Evolutionary conservation across 2,329 filamentous ascomycete genomes (phyloP), one percentile per base, ranked within the genome.

Genomic region (Colletotrichum destructivum): DNA sequence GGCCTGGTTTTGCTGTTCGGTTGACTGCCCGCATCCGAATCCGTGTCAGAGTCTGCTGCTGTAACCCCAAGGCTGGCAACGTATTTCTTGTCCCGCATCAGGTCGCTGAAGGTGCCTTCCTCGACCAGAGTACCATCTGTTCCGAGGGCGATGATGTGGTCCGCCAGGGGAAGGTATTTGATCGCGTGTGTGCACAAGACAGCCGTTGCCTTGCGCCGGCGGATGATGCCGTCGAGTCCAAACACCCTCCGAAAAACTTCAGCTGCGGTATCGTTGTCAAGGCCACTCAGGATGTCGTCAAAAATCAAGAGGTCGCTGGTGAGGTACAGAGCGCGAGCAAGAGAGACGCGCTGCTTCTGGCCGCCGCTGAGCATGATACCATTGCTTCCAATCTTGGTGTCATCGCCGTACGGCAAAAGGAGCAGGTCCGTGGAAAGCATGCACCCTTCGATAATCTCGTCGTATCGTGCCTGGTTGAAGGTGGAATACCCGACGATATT

Each of bases 141-240:
- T 0, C 81, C 81, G 0, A 89, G 80, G 0, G 83, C 84, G 49
- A 89, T 82, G 9, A 89, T 83, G 44, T 86, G 82, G 55, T 89
- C 84, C 66, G 79, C 84, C 46, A 75, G 74, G 0, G 80, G 78
- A 4, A 84, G 64, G 56, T 79, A 77, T 0, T 76, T 74, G 5
- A 81, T 72, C 0, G 79, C 79, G 52, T 82, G 80, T 0, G 78
- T 81, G 52, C 81, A 78, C 2, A 74, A 23, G 15, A 75, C 55
- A 0, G 62, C 68, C 2, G 70, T 73, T 16, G 67, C 55, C 2
- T 60, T 49, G 31, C 71, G 67, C 16, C 71, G 70, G 15, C 60
- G 44, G 2, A 82, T 66, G 8, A 75, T 56, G 1, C 81, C 79
- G 2, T 73, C 75, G 4, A 75, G 44, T 0, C 80, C 79, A 47